Percentiles rank a stretch among this genome's conserved stretches.
Conservation (phyloP, 2,329 filamentous ascomycete species). For the Nothophoma quercina region DNA sequence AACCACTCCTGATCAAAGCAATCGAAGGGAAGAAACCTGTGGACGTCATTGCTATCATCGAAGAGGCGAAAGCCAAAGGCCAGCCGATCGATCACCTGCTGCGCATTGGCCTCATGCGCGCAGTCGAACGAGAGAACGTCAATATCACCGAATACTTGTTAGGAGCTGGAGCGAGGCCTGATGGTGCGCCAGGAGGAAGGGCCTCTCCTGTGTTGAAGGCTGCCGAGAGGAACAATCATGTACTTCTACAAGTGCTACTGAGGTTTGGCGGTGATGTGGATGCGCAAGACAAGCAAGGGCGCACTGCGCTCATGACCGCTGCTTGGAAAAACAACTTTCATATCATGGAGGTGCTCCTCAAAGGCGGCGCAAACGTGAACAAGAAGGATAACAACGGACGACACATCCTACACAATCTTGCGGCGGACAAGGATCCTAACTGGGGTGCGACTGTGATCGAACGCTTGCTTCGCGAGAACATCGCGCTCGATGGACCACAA, state of each 20-base stretch:
- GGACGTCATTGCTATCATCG: conserved; percentile 47
- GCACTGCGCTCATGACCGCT: conserved; percentile 50
- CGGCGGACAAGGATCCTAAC: conserved; percentile 54
- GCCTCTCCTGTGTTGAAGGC: conserved; percentile 43
- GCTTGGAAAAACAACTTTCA: conserved; percentile 46
- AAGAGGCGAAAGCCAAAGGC: conserved; percentile 40
- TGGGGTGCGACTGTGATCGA: conserved; percentile 57
- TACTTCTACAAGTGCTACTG: conserved; percentile 42
- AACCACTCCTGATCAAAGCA: conserved; percentile 47
- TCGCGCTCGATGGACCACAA: conserved; percentile 50
- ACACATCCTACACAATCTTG: conserved; percentile 49
- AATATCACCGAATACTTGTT: conserved; percentile 43
- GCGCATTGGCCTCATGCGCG: conserved; percentile 47
- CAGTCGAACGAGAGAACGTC: conserved; percentile 42
- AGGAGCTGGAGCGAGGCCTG: conserved; percentile 43
- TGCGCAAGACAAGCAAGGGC: conserved; percentile 46
- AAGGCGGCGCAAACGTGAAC: conserved; percentile 50
- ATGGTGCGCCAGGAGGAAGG: conserved; percentile 42
- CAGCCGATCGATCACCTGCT: conserved; percentile 46
- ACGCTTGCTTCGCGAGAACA: conserved; percentile 50
- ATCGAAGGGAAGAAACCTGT: conserved; percentile 42
- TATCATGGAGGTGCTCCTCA: conserved; percentile 46
- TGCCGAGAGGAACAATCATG: conserved; percentile 38
- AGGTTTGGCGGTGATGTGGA: conserved; percentile 44
- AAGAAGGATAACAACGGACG: conserved; percentile 43